Conservation (phyloP, 345 rosid species). For the Linum trigynum region DNA sequence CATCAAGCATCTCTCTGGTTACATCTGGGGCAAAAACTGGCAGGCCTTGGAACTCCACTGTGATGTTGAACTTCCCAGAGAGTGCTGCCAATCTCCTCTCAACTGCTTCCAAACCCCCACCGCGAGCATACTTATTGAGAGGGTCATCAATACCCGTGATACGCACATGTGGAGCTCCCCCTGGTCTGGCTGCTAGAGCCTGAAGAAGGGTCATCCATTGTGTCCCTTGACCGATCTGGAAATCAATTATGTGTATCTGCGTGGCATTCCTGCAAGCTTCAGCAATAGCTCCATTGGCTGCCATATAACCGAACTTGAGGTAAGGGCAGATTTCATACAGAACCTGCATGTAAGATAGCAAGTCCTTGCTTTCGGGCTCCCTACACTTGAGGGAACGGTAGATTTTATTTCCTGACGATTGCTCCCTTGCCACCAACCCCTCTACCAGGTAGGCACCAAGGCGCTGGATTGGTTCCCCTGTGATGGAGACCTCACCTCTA, state of each 20-base stretch:
- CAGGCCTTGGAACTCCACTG: conserved; percentile 48
- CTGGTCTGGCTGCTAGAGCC: conserved; percentile 59
- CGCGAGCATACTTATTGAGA: conserved; percentile 36
- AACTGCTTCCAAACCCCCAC: conserved; percentile 46
- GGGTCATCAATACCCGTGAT: conserved; percentile 71
- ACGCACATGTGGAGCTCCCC: conserved; percentile 57
- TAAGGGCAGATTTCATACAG: conserved; percentile 68
- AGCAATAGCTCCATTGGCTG: conserved; percentile 74
- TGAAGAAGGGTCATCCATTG: conserved; percentile 69
- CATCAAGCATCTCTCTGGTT: conserved; percentile 48
- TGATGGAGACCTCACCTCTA: conserved; percentile 36
- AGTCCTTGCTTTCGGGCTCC: conserved; percentile 60
- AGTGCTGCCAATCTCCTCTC: conserved; percentile 33
- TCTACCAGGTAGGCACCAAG: conserved; percentile 67
- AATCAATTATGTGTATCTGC: conserved; percentile 56
- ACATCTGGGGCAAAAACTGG: conserved; percentile 47
- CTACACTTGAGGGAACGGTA: conserved; percentile 38
- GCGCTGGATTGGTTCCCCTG: conserved; percentile 55
- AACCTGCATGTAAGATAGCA: conserved; percentile 52
- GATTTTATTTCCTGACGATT: conserved; percentile 37
- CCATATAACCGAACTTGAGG: conserved; percentile 72
- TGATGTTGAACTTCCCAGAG: conserved; percentile 45
- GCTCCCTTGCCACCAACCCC: conserved; percentile 55
- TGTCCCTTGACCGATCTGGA: conserved; percentile 56
- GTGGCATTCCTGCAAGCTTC: conserved; percentile 58